phyloP scores from a whole-genome alignment of 1,284 basidiomycete species.

The Papiliotrema terrestris region DNA sequence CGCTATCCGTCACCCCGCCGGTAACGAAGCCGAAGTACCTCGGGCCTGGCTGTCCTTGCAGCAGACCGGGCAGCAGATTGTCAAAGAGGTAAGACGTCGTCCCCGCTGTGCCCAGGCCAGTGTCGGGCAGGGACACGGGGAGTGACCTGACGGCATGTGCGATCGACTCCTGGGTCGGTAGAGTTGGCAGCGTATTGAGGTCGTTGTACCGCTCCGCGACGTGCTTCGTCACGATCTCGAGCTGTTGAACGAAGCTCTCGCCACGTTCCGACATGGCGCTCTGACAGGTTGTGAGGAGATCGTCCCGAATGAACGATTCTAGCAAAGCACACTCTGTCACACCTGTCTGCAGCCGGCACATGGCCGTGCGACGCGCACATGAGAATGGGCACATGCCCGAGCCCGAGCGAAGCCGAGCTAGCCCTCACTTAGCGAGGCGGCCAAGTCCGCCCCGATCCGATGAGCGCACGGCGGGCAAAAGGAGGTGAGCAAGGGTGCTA shows the following conservation, averaged over 20 bases:
- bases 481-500: too few relatives aligned
- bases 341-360: too few relatives aligned
- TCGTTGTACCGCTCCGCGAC: slow-evolving; percentile 19
- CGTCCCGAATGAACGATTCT: too few relatives aligned
- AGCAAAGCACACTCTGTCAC: too few relatives aligned
- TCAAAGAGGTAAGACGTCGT: slow-evolving; percentile 35
- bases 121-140: slow-evolving; percentile 27
- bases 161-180: slow-evolving; percentile 15
- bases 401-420: too few relatives aligned
- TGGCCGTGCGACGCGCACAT: too few relatives aligned
- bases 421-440: too few relatives aligned
- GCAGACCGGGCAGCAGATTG: slow-evolving; percentile 43
- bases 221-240: slow-evolving; percentile 22
- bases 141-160: slow-evolving; percentile 22
- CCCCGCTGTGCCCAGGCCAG: slow-evolving; percentile 36
- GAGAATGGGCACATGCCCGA: too few relatives aligned
- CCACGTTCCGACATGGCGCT: background rate
- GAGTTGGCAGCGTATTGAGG: slow-evolving; percentile 23
- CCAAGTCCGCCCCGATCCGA: too few relatives aligned
- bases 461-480: too few relatives aligned
- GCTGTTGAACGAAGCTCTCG: slow-evolving; percentile 16
- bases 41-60: slow-evolving; percentile 49
- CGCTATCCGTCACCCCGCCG: slow-evolving; percentile 50
- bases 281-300: too few relatives aligned
- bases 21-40: slow-evolving; percentile 55